These are phyloP conservation scores for Nissolia schottii DNA, from an alignment of 306 rosid species.

Conservation along the genomic window DNA sequence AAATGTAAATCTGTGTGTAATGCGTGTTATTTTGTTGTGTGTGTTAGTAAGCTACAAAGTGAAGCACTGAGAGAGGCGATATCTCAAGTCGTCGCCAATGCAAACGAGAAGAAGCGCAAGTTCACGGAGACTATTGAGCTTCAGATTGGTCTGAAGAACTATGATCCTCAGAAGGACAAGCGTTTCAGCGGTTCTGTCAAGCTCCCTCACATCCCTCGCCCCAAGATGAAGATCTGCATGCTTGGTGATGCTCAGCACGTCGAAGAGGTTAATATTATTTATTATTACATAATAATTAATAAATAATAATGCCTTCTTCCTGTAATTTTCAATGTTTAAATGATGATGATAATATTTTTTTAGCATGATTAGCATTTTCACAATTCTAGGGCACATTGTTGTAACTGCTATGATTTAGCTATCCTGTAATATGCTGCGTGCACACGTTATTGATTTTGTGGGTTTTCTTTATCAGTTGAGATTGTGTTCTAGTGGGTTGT, in stretches of 20 bases:
- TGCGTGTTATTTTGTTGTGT: not conserved
- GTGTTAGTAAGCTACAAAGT: constrained; percentile 43
- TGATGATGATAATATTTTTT: not conserved
- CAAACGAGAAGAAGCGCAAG: constrained; percentile 41
- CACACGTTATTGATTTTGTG: not conserved
- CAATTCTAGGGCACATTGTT: not conserved
- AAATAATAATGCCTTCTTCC: not conserved
- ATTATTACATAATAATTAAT: too few species aligned
- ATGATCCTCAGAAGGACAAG: constrained; percentile 71
- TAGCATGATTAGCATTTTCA: not conserved
- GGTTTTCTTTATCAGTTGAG: too few species aligned
- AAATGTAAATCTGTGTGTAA: not conserved
- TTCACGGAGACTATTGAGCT: constrained; percentile 60
- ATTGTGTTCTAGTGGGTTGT: not conserved
- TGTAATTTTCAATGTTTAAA: too few species aligned
- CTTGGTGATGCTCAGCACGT: constrained; percentile 74
- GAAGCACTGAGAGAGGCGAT: constrained; percentile 52
- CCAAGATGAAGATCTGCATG: constrained; percentile 72
- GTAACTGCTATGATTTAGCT: not conserved
- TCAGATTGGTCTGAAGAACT: constrained; percentile 63
- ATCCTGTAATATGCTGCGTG: not conserved
- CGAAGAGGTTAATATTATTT: constrained; percentile 45
- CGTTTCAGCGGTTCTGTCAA: constrained; percentile 72
- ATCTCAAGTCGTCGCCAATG: constrained; percentile 15
- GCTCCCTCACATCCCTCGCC: constrained; percentile 68